Base-by-base conservation (phyloP, 2,329 filamentous ascomycete genomes). In the Piedraia hortae region DNA sequence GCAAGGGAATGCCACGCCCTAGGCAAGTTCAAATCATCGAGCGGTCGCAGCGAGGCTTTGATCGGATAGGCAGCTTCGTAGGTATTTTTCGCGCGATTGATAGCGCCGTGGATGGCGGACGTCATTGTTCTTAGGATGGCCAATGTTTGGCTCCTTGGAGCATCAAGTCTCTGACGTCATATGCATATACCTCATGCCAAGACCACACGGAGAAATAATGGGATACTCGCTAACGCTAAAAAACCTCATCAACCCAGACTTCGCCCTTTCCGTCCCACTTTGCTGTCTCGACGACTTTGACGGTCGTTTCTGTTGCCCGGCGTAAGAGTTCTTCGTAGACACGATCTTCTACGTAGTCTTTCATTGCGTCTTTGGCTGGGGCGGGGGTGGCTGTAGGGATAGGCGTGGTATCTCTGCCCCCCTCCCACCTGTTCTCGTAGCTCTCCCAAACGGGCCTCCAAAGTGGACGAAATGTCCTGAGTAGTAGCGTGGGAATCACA, bases 401-500 rank as follows among this genome's bases (percentile, higher is more conserved):
- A n/a, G n/a, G n/a, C n/a, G n/a, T n/a, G n/a, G n/a, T 14, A 21
- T 7, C 5, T 12, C 22, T 9, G 20, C 12, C 10, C n/a, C 8
- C 5, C 10, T 4, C 18, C 12, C 10, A 19, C 12, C 10, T 14
- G 21, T 23, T 12, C 25, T 17, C 5, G 18, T 15, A 24, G 12
- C 15, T 7, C 21, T 33, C 21, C 16, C 32, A 34, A 4, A 42
- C 22, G 4, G 46, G 46, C 4, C 28, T 24, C 41, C 44, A 46
- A 22, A 47, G 25, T 14, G 33, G 35, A 14, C 43, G 27, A 4
- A 49, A 34, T 4, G 41, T 43, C 10, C 49, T 38, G 20, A 47
- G 56, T 3, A 61, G 26, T 34, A 64, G 46, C 3, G 56, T 62
- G 3, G 56, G 54, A 4, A 61, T 46, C 4, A 61, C 57, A 27